A percentile compares a stretch with the other conserved stretches of the same genome.
Evolutionary conservation across 2,329 filamentous ascomycete species (phyloP).

Genomic region (Fusarium nurragi): DNA sequence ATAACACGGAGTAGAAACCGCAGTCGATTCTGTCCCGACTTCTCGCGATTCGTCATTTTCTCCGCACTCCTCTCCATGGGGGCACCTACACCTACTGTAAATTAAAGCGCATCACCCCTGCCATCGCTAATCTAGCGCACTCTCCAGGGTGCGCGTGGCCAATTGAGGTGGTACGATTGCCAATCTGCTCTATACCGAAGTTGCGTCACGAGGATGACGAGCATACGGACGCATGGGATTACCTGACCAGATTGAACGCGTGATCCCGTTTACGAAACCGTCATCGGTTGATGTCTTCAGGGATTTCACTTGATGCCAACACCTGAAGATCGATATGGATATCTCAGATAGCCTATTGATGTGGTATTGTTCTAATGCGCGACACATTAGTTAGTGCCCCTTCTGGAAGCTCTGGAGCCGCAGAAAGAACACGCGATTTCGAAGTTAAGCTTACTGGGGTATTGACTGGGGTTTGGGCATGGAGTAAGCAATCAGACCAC

Average conservation of each 20-base stretch:
- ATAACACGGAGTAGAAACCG: constrained; percentile 4
- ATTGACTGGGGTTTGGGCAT: no score
- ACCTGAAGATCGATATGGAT: no score
- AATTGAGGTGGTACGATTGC: constrained; percentile 32
- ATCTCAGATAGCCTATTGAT: no score
- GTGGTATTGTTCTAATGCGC: no score
- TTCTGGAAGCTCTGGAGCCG: no score
- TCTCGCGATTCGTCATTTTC: constrained; percentile 8
- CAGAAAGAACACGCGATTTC: no score
- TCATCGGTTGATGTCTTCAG: no score
- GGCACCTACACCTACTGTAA: background rate
- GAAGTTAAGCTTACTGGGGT: no score
- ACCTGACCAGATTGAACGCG: background rate
- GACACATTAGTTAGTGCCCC: no score
- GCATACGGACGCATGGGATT: background rate
- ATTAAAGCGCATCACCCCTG: background rate
- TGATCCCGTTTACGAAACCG: background rate
- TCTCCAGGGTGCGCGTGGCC: background rate
- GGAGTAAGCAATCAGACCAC: no score
- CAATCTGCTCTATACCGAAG: background rate
- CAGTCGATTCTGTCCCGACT: constrained; percentile 19
- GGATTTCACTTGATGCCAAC: no score
- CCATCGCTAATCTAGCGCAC: background rate
- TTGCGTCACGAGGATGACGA: background rate
- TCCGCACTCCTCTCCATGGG: background rate